phyloP scores from a whole-genome alignment of 2,329 filamentous ascomycete species.

The Fusarium nelsonii region DNA sequence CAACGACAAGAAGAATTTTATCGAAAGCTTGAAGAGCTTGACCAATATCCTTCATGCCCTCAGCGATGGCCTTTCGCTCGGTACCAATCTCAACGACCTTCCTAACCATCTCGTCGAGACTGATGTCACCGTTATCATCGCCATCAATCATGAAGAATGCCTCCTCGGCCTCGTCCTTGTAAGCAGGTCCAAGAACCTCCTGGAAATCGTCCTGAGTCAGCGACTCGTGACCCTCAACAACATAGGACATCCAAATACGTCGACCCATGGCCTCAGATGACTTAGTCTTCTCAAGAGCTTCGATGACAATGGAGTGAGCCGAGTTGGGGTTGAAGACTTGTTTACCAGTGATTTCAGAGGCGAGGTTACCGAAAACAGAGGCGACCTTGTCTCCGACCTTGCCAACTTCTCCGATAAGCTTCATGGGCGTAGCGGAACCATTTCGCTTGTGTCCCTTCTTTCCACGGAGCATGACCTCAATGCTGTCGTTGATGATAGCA shows the following conservation, averaged over 20 bases:
- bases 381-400: constrained; percentile 94
- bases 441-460: constrained; percentile 62
- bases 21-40: constrained; percentile 94
- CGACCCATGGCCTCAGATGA: constrained; percentile 93
- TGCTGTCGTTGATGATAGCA: constrained; percentile 87
- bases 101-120: constrained; percentile 93
- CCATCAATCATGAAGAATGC: constrained; percentile 84
- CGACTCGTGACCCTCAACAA: constrained; percentile 86
- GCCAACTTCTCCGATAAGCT: constrained; percentile 80
- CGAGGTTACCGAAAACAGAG: constrained; percentile 91
- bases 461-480: constrained; percentile 74
- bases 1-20: constrained; percentile 83
- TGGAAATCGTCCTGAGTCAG: constrained; percentile 84
- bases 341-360: constrained; percentile 94
- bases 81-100: constrained; percentile 86
- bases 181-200: constrained; percentile 84
- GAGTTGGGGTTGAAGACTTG: constrained; percentile 94
- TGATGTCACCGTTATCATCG: constrained; percentile 94
- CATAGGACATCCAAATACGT: constrained; percentile 98
- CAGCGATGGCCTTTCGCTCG: constrained; percentile 87
- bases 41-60: constrained; percentile 97
- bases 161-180: constrained; percentile 84
- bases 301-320: constrained; percentile 87
- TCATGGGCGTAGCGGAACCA: constrained; percentile 81
- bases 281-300: constrained; percentile 85